phyloP scores from a whole-genome alignment of 495 filamentous ascomycete genomes.

The Sphaerosporella brunnea region DNA sequence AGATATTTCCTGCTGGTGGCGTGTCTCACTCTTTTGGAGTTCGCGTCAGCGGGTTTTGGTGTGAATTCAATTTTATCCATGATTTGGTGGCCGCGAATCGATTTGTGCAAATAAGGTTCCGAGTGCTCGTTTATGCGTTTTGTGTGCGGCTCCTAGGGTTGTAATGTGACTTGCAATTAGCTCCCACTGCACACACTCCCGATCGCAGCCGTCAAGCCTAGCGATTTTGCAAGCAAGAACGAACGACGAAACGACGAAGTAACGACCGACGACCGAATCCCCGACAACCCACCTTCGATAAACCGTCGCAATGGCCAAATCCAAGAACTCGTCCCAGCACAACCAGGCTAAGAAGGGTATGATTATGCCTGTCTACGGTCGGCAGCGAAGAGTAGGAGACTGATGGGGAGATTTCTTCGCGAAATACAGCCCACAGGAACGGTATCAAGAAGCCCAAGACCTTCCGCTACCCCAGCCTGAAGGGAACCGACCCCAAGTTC shows the following conservation, averaged over 20 bases:
- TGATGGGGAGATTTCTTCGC: slow-evolving; percentile 24
- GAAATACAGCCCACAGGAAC: slow-evolving; percentile 23
- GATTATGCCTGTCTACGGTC: slow-evolving; percentile 16
- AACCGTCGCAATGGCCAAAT: slow-evolving; percentile 43
- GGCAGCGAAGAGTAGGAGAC: slow-evolving; percentile 4
- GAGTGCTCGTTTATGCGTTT: too few species aligned
- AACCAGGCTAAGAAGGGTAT: slow-evolving; percentile 94
- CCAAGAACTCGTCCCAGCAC: slow-evolving; percentile 98
- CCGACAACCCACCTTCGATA: not conserved
- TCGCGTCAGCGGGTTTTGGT: too few species aligned
- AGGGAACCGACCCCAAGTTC: slow-evolving; percentile 99
- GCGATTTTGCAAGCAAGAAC: not conserved
- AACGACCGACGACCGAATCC: not conserved
- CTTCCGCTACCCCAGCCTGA: slow-evolving; percentile 92
- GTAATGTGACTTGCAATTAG: too few species aligned
- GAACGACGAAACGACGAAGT: not conserved
- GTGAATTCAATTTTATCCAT: too few species aligned
- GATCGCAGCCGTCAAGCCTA: too few species aligned
- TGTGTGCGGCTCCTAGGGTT: too few species aligned
- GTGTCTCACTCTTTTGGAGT: too few species aligned
- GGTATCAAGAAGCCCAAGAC: slow-evolving; percentile 99
- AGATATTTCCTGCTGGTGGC: too few species aligned
- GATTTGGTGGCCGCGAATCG: too few species aligned
- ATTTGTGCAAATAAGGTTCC: too few species aligned
- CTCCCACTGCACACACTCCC: too few species aligned